Conservation (phyloP, 306 rosid genomes). For the Bauhinia variegata region DNA sequence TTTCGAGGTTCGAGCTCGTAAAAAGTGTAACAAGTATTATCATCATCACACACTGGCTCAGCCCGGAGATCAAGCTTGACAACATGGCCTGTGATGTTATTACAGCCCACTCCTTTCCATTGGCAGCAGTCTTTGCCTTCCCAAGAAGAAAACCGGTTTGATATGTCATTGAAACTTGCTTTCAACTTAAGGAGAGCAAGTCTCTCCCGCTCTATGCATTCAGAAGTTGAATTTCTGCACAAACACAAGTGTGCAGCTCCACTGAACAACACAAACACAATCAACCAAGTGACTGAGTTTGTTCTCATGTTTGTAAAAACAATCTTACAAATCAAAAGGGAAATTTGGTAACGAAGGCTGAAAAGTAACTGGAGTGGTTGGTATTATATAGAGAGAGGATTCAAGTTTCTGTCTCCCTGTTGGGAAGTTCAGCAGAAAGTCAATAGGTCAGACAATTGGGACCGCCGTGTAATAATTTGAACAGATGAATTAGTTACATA, state of each 20-base stretch:
- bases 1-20: neutral
- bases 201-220: neutral
- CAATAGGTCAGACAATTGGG: too few species aligned
- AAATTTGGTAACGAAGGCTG: too few species aligned
- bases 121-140: slow-evolving; percentile 7
- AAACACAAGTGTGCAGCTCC: neutral
- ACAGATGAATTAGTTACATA: too few species aligned
- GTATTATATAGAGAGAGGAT: too few species aligned
- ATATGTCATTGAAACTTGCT: neutral
- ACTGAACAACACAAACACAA: neutral
- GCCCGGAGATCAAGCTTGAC: neutral
- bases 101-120: slow-evolving; percentile 1
- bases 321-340: too few species aligned
- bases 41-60: neutral
- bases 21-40: neutral
- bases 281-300: neutral
- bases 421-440: neutral
- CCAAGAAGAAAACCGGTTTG: neutral
- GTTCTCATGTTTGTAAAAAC: neutral
- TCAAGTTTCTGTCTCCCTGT: too few species aligned
- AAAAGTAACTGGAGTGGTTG: too few species aligned
- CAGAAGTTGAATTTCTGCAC: neutral
- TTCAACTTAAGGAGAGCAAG: slow-evolving; percentile 10
- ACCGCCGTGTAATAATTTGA: too few species aligned
- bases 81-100: neutral